phyloP scores from a whole-genome alignment of 768 basidiomycete genomes.

The Boletus speciosus region DNA sequence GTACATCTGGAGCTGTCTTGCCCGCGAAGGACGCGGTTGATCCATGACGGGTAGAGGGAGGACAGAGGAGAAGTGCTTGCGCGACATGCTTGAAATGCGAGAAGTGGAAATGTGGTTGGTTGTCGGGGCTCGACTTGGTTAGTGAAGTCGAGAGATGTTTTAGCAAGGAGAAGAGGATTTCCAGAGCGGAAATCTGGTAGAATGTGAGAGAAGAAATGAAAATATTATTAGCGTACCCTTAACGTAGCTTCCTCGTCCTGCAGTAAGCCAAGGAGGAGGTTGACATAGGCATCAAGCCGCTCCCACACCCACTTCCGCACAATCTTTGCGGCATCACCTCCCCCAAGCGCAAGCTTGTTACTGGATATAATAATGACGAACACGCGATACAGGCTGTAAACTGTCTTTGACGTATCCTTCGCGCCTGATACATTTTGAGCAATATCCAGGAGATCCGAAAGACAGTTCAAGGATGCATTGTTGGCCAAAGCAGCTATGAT shows the following conservation, averaged over 20 bases:
- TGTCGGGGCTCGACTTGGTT: constrained; percentile 39
- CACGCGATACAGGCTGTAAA: constrained; percentile 79
- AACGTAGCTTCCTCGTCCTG: constrained; percentile 74
- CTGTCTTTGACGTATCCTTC: constrained; percentile 62
- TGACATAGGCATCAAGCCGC: constrained; percentile 64
- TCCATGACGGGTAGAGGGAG: constrained; percentile 40
- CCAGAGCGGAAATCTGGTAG: constrained; percentile 60
- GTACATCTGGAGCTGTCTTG: constrained; percentile 54
- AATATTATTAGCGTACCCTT: constrained; percentile 48
- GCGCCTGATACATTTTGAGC: constrained; percentile 47
- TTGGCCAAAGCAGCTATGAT: constrained; percentile 51
- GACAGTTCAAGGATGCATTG: constrained; percentile 67
- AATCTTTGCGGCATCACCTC: constrained; percentile 50
- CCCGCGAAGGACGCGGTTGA: constrained; percentile 27
- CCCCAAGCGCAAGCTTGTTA: constrained; percentile 50
- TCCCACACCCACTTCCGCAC: constrained; percentile 83
- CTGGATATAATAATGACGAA: constrained; percentile 63
- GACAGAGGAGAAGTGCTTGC: constrained; percentile 57
- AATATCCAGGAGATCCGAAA: constrained; percentile 71
- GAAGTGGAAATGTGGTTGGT: constrained; percentile 63
- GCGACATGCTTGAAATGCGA: constrained; percentile 66
- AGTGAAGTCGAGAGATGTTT: constrained; percentile 72
- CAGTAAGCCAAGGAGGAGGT: constrained; percentile 64
- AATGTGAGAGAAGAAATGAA: background rate
- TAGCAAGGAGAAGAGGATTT: constrained; percentile 73